These are phyloP conservation scores for Avena insularis DNA, from an alignment of 176 grass and related monocot genomes.

Conservation along the genomic window DNA sequence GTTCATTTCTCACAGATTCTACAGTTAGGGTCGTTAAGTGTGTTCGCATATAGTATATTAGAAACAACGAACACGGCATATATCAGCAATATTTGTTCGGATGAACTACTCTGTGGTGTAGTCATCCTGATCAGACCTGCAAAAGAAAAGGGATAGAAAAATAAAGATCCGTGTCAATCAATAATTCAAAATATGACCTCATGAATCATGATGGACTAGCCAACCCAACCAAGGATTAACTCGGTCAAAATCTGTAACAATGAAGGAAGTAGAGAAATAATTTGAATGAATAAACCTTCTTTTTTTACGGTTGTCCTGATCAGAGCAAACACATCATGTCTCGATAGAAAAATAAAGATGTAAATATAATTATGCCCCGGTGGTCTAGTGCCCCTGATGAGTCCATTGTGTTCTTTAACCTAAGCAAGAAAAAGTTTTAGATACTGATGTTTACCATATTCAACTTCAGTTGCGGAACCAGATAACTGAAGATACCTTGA, in stretches of 20 bases:
- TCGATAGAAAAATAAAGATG: not conserved
- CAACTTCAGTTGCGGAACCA: slow-evolving; percentile 8
- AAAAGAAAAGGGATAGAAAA: not conserved
- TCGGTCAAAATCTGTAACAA: not conserved
- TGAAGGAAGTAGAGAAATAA: not conserved
- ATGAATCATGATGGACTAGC: not conserved
- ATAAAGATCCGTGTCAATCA: not conserved
- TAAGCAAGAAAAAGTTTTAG: not conserved
- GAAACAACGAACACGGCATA: not conserved
- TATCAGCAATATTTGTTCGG: not conserved
- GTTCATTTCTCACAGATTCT: not conserved
- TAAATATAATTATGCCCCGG: not conserved
- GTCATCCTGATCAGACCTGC: not conserved
- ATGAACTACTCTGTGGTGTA: not conserved
- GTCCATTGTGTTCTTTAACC: not conserved
- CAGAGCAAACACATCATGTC: not conserved
- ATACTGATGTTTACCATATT: slow-evolving; percentile 16
- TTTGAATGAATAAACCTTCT: not conserved
- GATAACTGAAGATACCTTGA: not conserved
- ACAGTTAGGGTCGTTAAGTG: not conserved
- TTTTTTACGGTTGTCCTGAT: not conserved
- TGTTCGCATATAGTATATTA: not conserved
- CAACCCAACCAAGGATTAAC: not conserved
- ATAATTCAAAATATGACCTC: not conserved
- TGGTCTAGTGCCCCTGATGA: not conserved